Evolutionary conservation across 2,329 filamentous ascomycete genomes (phyloP).

Genomic region (Fusarium austroafricanum): DNA sequence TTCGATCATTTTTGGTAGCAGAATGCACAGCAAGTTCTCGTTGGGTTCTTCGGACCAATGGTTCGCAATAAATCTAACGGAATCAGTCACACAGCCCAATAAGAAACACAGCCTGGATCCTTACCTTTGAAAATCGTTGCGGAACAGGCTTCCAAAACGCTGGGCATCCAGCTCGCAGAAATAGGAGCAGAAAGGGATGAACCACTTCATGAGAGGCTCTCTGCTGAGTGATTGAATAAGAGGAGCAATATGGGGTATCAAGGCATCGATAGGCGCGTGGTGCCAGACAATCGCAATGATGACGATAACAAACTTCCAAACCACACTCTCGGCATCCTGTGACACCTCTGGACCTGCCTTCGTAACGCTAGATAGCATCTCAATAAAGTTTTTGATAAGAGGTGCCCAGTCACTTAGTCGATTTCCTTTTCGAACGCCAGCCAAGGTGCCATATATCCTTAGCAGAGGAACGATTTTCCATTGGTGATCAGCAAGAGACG

Average conservation of each 20-base stretch:
- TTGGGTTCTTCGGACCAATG: slow-evolving; percentile 77
- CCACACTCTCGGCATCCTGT: slow-evolving; percentile 52
- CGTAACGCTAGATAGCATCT: slow-evolving; percentile 62
- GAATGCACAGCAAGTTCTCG: slow-evolving; percentile 75
- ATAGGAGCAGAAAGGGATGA: slow-evolving; percentile 86
- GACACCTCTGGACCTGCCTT: slow-evolving; percentile 53
- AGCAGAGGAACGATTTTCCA: slow-evolving; percentile 62
- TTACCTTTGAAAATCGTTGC: slow-evolving; percentile 84
- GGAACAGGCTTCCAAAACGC: slow-evolving; percentile 81
- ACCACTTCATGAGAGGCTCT: slow-evolving; percentile 75
- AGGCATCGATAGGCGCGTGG: slow-evolving; percentile 80
- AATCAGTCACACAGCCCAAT: slow-evolving; percentile 29
- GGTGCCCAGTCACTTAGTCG: slow-evolving; percentile 78
- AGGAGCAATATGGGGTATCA: slow-evolving; percentile 76
- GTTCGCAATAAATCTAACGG: slow-evolving; percentile 75
- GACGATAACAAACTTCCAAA: slow-evolving; percentile 70
- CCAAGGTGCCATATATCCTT: slow-evolving; percentile 73
- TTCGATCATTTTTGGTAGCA: slow-evolving; percentile 74
- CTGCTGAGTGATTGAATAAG: slow-evolving; percentile 74
- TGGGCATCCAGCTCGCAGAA: slow-evolving; percentile 79
- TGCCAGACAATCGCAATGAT: slow-evolving; percentile 76
- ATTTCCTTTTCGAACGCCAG: slow-evolving; percentile 84
- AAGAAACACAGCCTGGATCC: slow-evolving; percentile 41
- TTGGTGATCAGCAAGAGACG: slow-evolving; percentile 22
- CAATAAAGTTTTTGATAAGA: slow-evolving; percentile 68